phyloP scores from a whole-genome alignment of 2,329 filamentous ascomycete genomes.

The Botrytis fragariae region DNA sequence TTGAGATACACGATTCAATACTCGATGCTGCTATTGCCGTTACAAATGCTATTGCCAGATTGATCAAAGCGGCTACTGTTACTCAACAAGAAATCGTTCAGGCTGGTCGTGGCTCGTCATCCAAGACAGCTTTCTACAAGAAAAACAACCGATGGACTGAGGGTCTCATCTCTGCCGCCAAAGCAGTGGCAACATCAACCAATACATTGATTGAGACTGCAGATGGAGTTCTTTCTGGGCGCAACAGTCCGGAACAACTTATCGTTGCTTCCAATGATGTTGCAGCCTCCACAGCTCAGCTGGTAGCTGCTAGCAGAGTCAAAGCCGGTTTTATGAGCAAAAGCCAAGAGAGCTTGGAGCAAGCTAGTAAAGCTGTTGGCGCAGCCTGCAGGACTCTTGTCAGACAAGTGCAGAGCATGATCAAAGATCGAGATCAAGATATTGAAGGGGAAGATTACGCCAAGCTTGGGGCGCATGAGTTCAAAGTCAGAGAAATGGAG shows the following conservation, averaged over 20 bases:
- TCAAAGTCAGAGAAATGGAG: conserved; percentile 99
- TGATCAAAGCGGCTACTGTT: conserved; percentile 90
- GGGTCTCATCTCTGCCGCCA: conserved; percentile 93
- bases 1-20: conserved; percentile 94
- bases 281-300: conserved; percentile 90
- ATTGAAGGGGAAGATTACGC: conserved; percentile 85
- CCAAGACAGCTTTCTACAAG: conserved; percentile 95
- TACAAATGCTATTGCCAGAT: conserved; percentile 86
- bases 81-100: conserved; percentile 97
- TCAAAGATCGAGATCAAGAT: conserved; percentile 78
- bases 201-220: conserved; percentile 98
- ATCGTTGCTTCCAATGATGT: conserved; percentile 98
- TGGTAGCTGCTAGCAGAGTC: conserved; percentile 91
- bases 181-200: conserved; percentile 89
- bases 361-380: conserved; percentile 89
- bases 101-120: conserved; percentile 83
- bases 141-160: conserved; percentile 99
- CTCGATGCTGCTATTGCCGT: conserved; percentile 90
- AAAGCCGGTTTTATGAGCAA: conserved; percentile 99
- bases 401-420: conserved; percentile 90
- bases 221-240: conserved; percentile 86
- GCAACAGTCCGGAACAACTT: conserved; percentile 92
- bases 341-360: conserved; percentile 87
- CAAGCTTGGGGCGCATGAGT: conserved; percentile 87
- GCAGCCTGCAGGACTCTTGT: conserved; percentile 84